Conservation (phyloP, 2,329 filamentous ascomycete species). For the Fusarium nisikadoi region DNA sequence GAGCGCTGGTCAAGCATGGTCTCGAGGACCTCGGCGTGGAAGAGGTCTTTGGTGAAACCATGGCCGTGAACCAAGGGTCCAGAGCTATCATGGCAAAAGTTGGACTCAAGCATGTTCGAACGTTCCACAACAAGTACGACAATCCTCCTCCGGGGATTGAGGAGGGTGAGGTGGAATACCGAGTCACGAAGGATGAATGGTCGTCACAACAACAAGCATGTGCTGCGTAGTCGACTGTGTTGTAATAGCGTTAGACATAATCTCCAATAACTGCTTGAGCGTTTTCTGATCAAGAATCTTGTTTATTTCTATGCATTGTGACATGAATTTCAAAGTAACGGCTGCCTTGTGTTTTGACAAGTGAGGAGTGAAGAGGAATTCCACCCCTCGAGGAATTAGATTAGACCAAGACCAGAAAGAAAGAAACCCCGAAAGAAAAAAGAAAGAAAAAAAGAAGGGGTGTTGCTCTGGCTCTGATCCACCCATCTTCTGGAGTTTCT, state of each 20-base stretch:
- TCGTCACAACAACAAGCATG: constrained; percentile 13
- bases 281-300: not conserved
- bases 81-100: constrained; percentile 35
- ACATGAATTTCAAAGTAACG: constrained; percentile 13
- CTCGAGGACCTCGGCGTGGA: constrained; percentile 43
- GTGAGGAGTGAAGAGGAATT: not conserved
- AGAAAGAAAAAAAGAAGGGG: not conserved
- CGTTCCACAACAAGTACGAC: constrained; percentile 42
- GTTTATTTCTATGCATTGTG: not conserved
- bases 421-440: too few species aligned
- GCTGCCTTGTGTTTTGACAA: not conserved
- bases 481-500: not conserved
- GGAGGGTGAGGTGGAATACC: constrained; percentile 44
- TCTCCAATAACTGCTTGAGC: not conserved
- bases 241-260: not conserved
- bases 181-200: constrained; percentile 39
- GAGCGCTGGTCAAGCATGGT: constrained; percentile 44
- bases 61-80: constrained; percentile 46
- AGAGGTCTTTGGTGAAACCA: constrained; percentile 45
- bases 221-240: constrained; percentile 1
- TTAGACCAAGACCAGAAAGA: not conserved
- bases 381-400: not conserved
- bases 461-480: not conserved
- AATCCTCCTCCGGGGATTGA: constrained; percentile 41
- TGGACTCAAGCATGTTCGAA: constrained; percentile 36